Percentiles rank a stretch among this genome's conserved stretches.
Conservation (phyloP, 352 stramenopile genomes). For the Globisporangium parvum region DNA sequence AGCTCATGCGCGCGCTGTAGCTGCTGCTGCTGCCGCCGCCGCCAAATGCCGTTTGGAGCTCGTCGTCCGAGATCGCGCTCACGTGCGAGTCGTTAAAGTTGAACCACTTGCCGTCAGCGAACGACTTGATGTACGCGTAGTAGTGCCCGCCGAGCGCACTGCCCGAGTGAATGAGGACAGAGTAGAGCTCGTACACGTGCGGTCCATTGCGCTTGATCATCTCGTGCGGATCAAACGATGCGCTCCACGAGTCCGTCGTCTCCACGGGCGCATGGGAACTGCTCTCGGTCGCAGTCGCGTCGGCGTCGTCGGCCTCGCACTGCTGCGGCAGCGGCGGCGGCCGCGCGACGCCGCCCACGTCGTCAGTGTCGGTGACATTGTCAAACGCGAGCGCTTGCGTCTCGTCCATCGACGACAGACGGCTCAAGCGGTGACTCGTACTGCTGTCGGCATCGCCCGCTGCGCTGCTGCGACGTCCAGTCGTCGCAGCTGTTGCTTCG, state of each 20-base stretch:
- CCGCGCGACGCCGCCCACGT: conserved; percentile 4
- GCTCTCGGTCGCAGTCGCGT: too few species aligned
- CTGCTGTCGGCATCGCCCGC: background rate
- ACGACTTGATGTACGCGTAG: conserved; percentile 91
- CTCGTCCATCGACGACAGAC: conserved; percentile 76
- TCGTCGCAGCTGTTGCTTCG: conserved; percentile 27
- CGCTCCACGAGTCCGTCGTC: conserved; percentile 59
- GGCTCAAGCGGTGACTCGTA: conserved; percentile 16
- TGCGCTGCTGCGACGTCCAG: conserved; percentile 5
- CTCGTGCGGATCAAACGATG: conserved; percentile 54
- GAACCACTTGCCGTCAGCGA: conserved; percentile 79
- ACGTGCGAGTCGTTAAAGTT: conserved; percentile 87
- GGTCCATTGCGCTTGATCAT: conserved; percentile 60
- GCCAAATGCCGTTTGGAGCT: conserved; percentile 73
- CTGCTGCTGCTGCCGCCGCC: conserved; percentile 36
- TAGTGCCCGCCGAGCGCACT: conserved; percentile 91
- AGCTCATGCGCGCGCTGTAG: conserved; percentile 49
- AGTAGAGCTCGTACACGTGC: conserved; percentile 90
- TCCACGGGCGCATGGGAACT: too few species aligned
- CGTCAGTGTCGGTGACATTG: conserved; percentile 14
- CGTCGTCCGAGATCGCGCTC: conserved; percentile 66
- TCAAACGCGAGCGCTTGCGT: conserved; percentile 42
- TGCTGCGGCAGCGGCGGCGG: conserved; percentile 12
- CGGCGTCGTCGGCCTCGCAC: background rate
- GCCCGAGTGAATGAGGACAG: conserved; percentile 90